Evolutionary conservation across 345 rosid species (phyloP).

Genomic region (Litchi chinensis): DNA sequence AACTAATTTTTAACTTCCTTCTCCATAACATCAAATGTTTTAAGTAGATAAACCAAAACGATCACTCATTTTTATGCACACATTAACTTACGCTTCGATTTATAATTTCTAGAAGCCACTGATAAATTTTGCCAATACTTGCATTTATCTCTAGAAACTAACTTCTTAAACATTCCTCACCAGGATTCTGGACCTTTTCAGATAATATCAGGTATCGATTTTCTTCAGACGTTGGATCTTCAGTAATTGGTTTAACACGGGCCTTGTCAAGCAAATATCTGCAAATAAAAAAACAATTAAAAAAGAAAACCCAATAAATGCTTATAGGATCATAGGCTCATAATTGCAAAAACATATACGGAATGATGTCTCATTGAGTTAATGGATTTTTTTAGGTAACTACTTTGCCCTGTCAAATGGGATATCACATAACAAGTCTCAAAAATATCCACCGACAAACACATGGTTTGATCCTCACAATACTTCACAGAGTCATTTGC

Average conservation of each 20-base stretch:
- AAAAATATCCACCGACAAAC: neutral
- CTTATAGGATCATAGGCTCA: neutral
- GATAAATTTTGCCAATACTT: neutral
- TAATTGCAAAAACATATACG: neutral
- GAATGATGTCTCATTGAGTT: neutral
- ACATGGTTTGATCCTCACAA: neutral
- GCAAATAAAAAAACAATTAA: constrained; percentile 14
- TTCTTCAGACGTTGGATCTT: constrained; percentile 67
- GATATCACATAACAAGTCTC: neutral
- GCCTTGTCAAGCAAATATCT: constrained; percentile 86
- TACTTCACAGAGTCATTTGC: neutral
- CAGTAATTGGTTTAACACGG: constrained; percentile 76
- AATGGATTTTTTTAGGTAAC: neutral
- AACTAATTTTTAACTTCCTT: neutral
- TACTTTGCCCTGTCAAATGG: neutral
- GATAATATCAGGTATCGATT: constrained; percentile 76
- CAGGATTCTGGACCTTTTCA: constrained; percentile 57
- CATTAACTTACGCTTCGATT: neutral
- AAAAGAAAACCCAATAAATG: neutral
- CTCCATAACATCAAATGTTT: neutral
- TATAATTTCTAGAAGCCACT: neutral
- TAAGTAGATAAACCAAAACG: neutral
- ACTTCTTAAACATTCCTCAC: constrained; percentile 35
- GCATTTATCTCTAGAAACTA: neutral
- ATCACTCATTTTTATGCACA: neutral